These are phyloP conservation scores for Mortierella hygrophila DNA, from an alignment of 192 early-diverging fungal species.

Conservation along the genomic window DNA sequence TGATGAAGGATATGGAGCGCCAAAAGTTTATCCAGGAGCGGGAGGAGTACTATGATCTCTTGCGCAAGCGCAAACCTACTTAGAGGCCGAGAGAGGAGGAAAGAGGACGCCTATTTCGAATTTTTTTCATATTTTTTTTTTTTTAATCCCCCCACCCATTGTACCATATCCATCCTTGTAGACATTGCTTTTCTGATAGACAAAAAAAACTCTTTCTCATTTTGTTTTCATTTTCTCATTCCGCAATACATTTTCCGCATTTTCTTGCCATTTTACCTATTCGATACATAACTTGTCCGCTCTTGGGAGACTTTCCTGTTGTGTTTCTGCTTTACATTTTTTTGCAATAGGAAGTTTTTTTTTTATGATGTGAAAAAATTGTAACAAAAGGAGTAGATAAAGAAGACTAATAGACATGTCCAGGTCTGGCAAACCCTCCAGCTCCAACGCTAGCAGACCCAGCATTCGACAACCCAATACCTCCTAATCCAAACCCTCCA, in stretches of 20 bases:
- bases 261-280: no score
- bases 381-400: background rate
- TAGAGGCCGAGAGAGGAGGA: constrained; percentile 8
- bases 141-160: background rate
- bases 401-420: constrained; percentile 4
- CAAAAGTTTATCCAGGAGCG: constrained; percentile 34
- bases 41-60: constrained; percentile 21
- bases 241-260: no score
- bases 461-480: constrained; percentile 24
- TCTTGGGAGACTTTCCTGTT: no score
- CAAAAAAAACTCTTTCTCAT: background rate
- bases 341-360: background rate
- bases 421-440: constrained; percentile 18
- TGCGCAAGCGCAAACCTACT: constrained; percentile 25
- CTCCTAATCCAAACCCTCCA: constrained; percentile 6
- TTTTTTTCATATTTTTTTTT: constrained; percentile 3
- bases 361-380: background rate
- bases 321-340: no score
- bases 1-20: constrained; percentile 49
- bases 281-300: no score
- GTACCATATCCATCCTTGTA: constrained; percentile 11
- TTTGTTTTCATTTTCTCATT: no score
- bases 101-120: background rate
- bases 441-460: constrained; percentile 1
- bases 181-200: constrained; percentile 1